Evolutionary conservation across 345 rosid genomes (phyloP).

Genomic region (Heritiera littoralis): DNA sequence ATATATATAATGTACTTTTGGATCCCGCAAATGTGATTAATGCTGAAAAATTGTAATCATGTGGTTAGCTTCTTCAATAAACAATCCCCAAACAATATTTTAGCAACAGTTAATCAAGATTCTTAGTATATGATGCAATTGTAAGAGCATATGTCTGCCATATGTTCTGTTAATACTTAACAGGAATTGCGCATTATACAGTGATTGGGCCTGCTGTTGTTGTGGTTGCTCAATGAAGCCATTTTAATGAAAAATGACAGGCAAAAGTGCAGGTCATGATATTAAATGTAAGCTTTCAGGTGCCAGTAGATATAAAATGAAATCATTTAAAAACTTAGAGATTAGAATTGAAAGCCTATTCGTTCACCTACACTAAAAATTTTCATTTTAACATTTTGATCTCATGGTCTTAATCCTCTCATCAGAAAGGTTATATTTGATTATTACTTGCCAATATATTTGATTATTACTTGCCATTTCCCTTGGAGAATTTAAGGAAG

Average conservation of each 20-base stretch:
- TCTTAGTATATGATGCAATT: background rate
- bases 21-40: constrained; percentile 4
- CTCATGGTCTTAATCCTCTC: background rate
- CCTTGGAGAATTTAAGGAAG: too few species aligned
- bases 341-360: background rate
- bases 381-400: background rate
- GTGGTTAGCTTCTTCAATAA: background rate
- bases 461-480: too few species aligned
- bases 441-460: too few species aligned
- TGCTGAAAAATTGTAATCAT: background rate
- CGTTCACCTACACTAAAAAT: background rate
- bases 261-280: background rate
- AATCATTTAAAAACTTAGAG: background rate
- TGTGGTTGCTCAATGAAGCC: background rate
- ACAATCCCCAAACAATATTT: too few species aligned
- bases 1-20: constrained; percentile 14
- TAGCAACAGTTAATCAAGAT: too few species aligned
- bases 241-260: background rate
- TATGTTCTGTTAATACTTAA: background rate
- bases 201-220: background rate
- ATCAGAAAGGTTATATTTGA: too few species aligned
- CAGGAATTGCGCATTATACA: background rate
- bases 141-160: background rate
- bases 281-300: background rate
- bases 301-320: background rate